Conservation (phyloP, 2,329 filamentous ascomycete genomes). For the Fusarium sp. region DNA sequence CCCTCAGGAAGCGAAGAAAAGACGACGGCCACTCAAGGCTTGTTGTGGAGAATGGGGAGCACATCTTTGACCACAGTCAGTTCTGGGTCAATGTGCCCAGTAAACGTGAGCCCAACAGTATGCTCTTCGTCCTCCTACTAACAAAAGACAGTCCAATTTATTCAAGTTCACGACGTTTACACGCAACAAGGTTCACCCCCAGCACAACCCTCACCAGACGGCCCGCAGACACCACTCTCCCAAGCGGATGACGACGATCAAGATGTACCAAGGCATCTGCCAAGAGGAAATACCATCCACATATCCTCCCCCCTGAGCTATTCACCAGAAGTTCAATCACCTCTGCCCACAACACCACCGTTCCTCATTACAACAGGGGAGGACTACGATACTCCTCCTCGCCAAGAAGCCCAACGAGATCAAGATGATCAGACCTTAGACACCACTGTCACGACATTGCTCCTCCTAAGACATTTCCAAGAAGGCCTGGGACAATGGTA, state of each 20-base stretch:
- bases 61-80: conserved; percentile 25
- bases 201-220: background rate
- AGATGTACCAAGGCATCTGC: no score
- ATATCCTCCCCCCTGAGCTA: no score
- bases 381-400: background rate
- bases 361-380: background rate
- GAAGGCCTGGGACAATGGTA: conserved; percentile 42
- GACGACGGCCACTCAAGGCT: no score
- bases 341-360: no score
- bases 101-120: conserved; percentile 13
- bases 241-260: no score
- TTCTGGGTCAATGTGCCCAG: conserved; percentile 39
- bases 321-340: no score
- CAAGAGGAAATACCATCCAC: no score
- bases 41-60: background rate
- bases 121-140: accelerated
- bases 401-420: background rate
- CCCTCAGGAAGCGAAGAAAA: no score
- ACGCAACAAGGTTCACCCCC: background rate
- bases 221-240: no score
- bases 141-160: conserved; percentile 20
- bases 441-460: conserved; percentile 22
- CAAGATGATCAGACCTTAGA: background rate
- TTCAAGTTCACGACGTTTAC: conserved; percentile 31
- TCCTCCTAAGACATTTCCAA: conserved; percentile 39